Percentiles rank a stretch among this genome's conserved stretches.
These are phyloP conservation scores for Pichia californica DNA, from an alignment of 805 yeast species.

Conservation along the genomic window DNA sequence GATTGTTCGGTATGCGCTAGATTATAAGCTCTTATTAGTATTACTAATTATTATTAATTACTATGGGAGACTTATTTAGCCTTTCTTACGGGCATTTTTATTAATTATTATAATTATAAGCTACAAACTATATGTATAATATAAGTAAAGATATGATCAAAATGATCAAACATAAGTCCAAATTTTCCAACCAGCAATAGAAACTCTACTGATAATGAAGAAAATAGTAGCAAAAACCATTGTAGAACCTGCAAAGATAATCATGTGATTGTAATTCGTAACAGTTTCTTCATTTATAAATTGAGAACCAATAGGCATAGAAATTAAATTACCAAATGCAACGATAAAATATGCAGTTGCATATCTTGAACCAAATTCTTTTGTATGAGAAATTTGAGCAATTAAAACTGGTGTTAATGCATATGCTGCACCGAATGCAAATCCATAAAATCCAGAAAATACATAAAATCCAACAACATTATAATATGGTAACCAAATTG, in stretches of 20 bases:
- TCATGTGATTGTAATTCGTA: conserved; percentile 20
- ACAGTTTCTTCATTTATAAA: conserved; percentile 30
- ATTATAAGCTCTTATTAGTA: no score
- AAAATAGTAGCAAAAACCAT: conserved; percentile 15
- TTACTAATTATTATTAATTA: no score
- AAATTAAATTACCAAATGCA: conserved; percentile 41
- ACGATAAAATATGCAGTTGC: conserved; percentile 63
- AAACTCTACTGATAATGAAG: conserved; percentile 13
- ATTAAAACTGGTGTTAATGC: conserved; percentile 59
- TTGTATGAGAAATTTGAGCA: conserved; percentile 49
- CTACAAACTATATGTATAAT: no score
- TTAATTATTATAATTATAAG: no score
- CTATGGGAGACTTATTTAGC: no score
- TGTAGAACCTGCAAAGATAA: conserved; percentile 23
- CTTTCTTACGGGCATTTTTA: no score
- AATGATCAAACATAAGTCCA: conserved; percentile 23
- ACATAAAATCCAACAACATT: conserved; percentile 37
- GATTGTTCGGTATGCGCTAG: no score
- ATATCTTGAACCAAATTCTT: conserved; percentile 59
- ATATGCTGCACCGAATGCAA: conserved; percentile 50
- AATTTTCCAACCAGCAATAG: conserved; percentile 18
- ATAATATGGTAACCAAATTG: conserved; percentile 55
- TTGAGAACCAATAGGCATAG: conserved; percentile 45
- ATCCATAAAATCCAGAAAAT: conserved; percentile 45
- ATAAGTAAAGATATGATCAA: no score